Base-by-base conservation (phyloP, 2,329 filamentous ascomycete genomes). In the Diaporthe eres region DNA sequence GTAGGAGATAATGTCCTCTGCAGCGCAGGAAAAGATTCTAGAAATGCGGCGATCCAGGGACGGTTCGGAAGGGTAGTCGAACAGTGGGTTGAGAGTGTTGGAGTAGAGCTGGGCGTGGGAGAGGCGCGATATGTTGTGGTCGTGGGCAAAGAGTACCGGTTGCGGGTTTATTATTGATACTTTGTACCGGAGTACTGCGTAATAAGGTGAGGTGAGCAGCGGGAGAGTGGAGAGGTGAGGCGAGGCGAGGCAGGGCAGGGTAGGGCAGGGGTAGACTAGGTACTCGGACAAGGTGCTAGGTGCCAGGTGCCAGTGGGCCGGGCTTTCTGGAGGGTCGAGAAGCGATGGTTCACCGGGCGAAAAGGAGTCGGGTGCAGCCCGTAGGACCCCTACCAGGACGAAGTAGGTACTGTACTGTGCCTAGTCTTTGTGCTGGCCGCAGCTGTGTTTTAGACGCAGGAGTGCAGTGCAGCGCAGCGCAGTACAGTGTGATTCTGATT, bases 121-220 rank as follows among this genome's bases (percentile, higher is more conserved):
- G 57, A 53, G 37, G 25, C 28, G 47, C 44, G 58, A 65, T 65
- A 37, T 74, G 42, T 44, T 58, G 72, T 63, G 71, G 55, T 44
- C 55, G 71, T 61, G 70, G 74, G 71, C 72, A 51, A 58, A 51
- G 55, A 47, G 49, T 42, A 65, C 71, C 75, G 72, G 55, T 49
- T 65, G 71, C 71, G 71, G 71, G 55, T 47, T 74, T 71, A 71
- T 67, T 70, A 55, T 60, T 65, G 53, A 34, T 28, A 58, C 63
- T 60, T 71, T 53, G 73, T 57, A 51, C 55, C 51, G 49, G 13
- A 37, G 17, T 12, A 68, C 31, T 68, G 65, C 65, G 65, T 53
- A 68, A 68, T 68, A n/a, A 71, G 19, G 53, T 53, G 19, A 53
- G 25, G n/a, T 70, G 42, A 55, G 53, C 57, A 55, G 65, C 65